These are phyloP conservation scores for Leccinum variicolor DNA, from an alignment of 768 basidiomycete genomes.

Conservation along the genomic window DNA sequence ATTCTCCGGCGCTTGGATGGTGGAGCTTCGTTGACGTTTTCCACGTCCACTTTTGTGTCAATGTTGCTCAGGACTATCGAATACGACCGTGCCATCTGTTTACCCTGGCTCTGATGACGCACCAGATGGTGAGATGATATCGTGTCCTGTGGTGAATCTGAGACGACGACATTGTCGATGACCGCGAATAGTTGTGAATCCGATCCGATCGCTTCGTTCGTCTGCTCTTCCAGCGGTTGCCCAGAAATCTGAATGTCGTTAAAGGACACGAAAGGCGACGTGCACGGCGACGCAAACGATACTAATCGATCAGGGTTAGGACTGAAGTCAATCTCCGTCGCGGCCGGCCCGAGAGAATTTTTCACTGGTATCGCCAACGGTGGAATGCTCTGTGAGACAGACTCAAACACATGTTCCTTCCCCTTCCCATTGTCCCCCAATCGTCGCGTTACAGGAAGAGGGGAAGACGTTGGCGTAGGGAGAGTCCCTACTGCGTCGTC, in stretches of 20 bases:
- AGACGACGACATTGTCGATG: slow-evolving; percentile 14
- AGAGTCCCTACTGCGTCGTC: slow-evolving; percentile 1
- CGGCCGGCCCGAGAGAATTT: not conserved
- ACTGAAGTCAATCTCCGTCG: slow-evolving; percentile 3
- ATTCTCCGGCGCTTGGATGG: slow-evolving; percentile 15
- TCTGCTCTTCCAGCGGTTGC: not conserved
- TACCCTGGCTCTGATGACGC: not conserved
- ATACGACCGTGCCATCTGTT: not conserved
- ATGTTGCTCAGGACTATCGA: not conserved
- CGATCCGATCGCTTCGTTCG: not conserved
- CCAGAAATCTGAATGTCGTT: not conserved
- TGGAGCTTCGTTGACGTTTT: slow-evolving; percentile 2
- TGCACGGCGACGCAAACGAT: slow-evolving; percentile 4
- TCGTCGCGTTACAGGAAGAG: not conserved
- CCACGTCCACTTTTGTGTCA: not conserved
- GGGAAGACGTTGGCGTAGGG: slow-evolving; percentile 28
- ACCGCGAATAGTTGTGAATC: slow-evolving; percentile 13
- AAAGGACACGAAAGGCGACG: slow-evolving; percentile 16
- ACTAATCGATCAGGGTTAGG: not conserved
- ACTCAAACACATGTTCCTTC: slow-evolving; percentile 4
- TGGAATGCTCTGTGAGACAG: not conserved
- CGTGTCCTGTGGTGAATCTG: not conserved
- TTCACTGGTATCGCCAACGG: not conserved
- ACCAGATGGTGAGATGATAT: not conserved
- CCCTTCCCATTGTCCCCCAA: slow-evolving; percentile 1